Evolutionary conservation across 495 filamentous ascomycete genomes (phyloP), one percentile per base, ranked within the genome.

Genomic region (Xylaria sp.): DNA sequence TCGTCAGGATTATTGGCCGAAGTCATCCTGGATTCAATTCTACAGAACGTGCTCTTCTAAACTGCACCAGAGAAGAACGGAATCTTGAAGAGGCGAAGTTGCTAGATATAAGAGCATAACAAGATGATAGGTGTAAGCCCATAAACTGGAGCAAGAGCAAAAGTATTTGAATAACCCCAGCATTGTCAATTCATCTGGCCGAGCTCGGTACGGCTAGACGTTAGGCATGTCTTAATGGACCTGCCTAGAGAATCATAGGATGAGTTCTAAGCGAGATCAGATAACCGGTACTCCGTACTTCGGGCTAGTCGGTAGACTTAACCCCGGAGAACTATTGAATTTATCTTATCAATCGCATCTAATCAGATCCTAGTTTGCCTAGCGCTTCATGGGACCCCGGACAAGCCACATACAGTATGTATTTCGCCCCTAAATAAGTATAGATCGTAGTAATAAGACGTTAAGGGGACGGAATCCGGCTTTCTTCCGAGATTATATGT

Each of bases 291-390:
- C 59, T 26, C 59, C 21, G 21, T 21, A 5, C 19, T 40, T 40
- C 59, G 59, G 59, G 31, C 29, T 59, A 6, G 33, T 21, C 44
- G 44, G n/a, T 21, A n/a, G 1, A n/a, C 1, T 19, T 17, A 46
- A 5, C 17, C 48, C 11, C 11, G 48, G 3, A 46, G 43, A 46
- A 4, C 29, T 33, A 9, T 12, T 8, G 12, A 17, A 17, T 15
- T 44, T 57, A 40, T 69, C 67, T 69, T 69, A 69, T 69, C 67
- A 69, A 69, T 69, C 67, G 21, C 37, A 69, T 69, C 67, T 69
- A 69, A 69, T 69, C 67, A 69, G 66, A 69, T 69, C 35, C 24
- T 65, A 21, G 15, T 37, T n/a, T 9, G 19, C 33, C 33, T 37
- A 1, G 24, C 52, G 5, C 52, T 29, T 0, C 24, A 0, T 17